phyloP scores from a whole-genome alignment of 495 filamentous ascomycete species.

The Podospora australis region DNA sequence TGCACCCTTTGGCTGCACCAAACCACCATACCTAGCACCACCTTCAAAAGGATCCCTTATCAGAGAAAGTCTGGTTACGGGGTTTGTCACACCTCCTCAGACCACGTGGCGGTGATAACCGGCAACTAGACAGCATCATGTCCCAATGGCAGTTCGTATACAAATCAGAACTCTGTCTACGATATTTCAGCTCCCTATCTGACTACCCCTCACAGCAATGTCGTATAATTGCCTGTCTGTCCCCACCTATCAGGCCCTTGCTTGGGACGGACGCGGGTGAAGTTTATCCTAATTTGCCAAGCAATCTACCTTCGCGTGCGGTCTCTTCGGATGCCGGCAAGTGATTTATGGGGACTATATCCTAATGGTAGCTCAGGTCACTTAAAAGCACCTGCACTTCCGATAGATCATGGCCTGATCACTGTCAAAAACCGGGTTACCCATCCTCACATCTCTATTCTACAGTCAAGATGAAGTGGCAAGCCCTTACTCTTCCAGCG shows the following conservation, averaged over 20 bases:
- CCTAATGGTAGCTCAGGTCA: not conserved
- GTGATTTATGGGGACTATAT: not conserved
- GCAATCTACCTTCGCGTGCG: not conserved
- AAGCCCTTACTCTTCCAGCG: slow-evolving; percentile 25
- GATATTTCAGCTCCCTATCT: too few relatives aligned
- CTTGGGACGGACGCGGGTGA: not conserved
- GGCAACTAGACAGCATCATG: too few relatives aligned
- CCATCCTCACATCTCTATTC: not conserved
- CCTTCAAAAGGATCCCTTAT: too few relatives aligned
- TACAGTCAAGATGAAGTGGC: slow-evolving; percentile 36
- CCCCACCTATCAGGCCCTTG: not conserved
- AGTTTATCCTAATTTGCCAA: not conserved
- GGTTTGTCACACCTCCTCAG: too few relatives aligned
- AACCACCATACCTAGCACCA: too few relatives aligned
- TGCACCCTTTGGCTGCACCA: too few relatives aligned
- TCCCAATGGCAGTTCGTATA: too few relatives aligned
- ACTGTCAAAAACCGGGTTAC: not conserved
- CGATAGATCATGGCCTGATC: not conserved
- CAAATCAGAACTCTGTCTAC: too few relatives aligned
- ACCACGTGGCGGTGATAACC: too few relatives aligned
- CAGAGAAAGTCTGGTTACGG: too few relatives aligned
- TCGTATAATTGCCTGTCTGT: not conserved
- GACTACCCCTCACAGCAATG: too few relatives aligned
- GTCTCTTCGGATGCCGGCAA: not conserved
- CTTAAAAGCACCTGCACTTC: not conserved